Conservation (phyloP, 2,329 filamentous ascomycete species). For the Talaromyces sp. region DNA sequence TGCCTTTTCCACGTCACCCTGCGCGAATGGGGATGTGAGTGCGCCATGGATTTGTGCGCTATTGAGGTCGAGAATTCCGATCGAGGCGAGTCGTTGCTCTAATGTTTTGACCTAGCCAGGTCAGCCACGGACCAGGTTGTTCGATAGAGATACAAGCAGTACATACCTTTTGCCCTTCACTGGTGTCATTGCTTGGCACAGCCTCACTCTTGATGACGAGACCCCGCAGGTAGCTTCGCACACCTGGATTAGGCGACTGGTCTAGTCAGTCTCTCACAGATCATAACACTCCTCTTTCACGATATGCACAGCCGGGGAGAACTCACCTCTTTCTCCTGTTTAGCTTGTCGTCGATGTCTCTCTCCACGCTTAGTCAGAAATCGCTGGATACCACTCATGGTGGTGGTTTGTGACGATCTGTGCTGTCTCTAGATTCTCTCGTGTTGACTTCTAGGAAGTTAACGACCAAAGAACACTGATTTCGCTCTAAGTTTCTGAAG, state of each 20-base stretch:
- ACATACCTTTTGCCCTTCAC: conserved; percentile 35
- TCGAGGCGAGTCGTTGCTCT: conserved; percentile 49
- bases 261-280: background rate
- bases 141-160: background rate
- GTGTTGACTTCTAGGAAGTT: background rate
- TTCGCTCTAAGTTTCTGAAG: background rate
- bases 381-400: conserved; percentile 42
- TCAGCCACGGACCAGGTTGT: background rate
- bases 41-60: conserved; percentile 62
- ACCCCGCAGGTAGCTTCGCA: conserved; percentile 23
- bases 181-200: conserved; percentile 23
- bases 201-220: conserved; percentile 31
- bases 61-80: conserved; percentile 55
- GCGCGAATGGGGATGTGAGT: conserved; percentile 59
- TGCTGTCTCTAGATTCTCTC: background rate
- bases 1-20: conserved; percentile 68
- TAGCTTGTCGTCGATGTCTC: conserved; percentile 28
- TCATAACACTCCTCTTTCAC: background rate
- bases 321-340: conserved; percentile 31
- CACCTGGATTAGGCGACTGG: conserved; percentile 9
- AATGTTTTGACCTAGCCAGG: conserved; percentile 49
- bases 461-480: background rate
- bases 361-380: conserved; percentile 40
- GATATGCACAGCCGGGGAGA: conserved; percentile 23
- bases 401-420: background rate